These are phyloP conservation scores for Acacia pycnantha DNA, from an alignment of 331 rosid genomes.

Conservation along the genomic window DNA sequence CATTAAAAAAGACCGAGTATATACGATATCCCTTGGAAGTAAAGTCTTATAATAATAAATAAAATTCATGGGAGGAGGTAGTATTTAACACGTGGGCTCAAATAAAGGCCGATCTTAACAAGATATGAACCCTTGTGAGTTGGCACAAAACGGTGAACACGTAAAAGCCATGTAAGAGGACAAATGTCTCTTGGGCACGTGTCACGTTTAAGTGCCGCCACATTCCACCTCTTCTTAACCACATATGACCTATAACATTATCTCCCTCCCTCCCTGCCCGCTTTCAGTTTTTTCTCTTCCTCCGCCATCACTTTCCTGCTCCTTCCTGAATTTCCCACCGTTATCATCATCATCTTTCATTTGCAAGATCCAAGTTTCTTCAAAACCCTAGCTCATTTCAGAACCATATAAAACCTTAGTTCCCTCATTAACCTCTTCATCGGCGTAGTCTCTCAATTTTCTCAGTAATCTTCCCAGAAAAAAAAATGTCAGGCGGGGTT, in stretches of 20 bases:
- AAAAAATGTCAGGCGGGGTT: constrained; percentile 81
- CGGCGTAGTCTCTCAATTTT: background rate
- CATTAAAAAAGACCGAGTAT: too few relatives aligned
- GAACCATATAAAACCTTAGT: background rate
- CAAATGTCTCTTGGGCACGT: constrained; percentile 15
- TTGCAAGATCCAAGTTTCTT: background rate
- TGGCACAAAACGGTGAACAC: background rate
- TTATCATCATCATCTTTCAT: background rate
- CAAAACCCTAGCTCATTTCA: background rate
- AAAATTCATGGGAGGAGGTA: too few relatives aligned
- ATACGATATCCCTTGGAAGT: too few relatives aligned
- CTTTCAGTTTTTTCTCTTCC: background rate
- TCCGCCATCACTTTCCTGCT: background rate
- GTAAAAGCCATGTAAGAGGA: background rate
- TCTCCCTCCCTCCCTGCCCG: background rate
- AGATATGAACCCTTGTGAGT: background rate
- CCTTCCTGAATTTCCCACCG: too few relatives aligned
- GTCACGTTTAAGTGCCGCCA: background rate
- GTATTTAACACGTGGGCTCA: too few relatives aligned
- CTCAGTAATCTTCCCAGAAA: background rate
- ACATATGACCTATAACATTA: constrained; percentile 22
- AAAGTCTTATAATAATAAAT: too few relatives aligned
- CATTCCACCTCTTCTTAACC: constrained; percentile 17
- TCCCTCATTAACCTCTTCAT: background rate
- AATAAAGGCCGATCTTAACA: background rate